Base-by-base conservation (phyloP, 805 yeast species). In the Jamesozyma gamospora region DNA sequence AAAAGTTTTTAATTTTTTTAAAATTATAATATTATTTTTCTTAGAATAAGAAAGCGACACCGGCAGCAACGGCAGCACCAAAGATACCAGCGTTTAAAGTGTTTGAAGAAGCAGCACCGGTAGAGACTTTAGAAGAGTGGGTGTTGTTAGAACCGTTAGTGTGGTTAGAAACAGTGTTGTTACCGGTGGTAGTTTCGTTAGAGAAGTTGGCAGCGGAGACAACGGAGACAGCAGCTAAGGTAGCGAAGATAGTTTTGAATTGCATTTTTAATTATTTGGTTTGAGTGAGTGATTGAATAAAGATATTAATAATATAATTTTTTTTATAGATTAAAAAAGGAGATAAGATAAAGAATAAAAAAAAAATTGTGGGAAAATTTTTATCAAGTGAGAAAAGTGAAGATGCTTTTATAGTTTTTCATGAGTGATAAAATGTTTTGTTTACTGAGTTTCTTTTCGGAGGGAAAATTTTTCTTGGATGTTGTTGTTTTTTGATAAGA, bases 21-120 rank as follows among this genome's bases (percentile, higher is more conserved):
- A 28, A 11, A 11, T 17, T 31, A 29, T 11, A n/a, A 29, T 17
- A 17, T 31, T 31, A 31, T 31, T 17, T 16, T 36, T 25, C 59
- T 63, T 66, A 67, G 64, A 67, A 65, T 56, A 66, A 62, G 66
- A 66, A 65, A 56, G 69, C 71, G 47, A 79, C 78, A 73, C 85
- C 88, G 58, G 87, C 88, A 52, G 87, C 88, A 53, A 82, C 83
- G 62, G 79, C 84, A 56, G 83, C 87, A 74, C 86, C 88, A 56
- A 79, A 67, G 60, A 77, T 75, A 68, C 82, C 79, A 60, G 85
- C 82, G 67, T 79, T 77, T 60, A 72, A 69, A 48, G 74, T 71
- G 64, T 67, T 69, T 51, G 71, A 63, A 48, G 64, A 69, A 55
- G 74, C 79, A 54, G 72, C 75, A 53, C 69, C 72, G 52, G 69